Percentiles rank a stretch among this genome's conserved stretches.
phyloP scores from a whole-genome alignment of 306 rosid species.

The Quillaja saponaria region DNA sequence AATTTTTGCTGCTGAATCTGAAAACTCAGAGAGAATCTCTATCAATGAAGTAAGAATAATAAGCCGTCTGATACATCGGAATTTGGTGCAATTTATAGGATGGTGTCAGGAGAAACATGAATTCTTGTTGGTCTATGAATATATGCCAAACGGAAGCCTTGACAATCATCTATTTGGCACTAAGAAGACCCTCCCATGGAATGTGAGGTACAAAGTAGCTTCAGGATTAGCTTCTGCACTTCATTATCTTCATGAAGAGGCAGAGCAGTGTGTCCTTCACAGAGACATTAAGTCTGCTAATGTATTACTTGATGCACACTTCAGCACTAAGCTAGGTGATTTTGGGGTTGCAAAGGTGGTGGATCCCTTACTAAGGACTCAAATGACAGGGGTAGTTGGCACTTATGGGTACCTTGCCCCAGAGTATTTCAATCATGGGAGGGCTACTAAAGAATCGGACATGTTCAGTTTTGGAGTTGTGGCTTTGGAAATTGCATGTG shows the following conservation, averaged over 20 bases:
- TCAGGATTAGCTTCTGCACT: slow-evolving; percentile 48
- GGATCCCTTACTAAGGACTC: slow-evolving; percentile 44
- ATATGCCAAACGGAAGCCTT: slow-evolving; percentile 59
- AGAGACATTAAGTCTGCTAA: slow-evolving; percentile 63
- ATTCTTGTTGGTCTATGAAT: slow-evolving; percentile 45
- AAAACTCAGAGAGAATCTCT: slow-evolving; percentile 40
- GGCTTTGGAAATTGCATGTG: slow-evolving; percentile 65
- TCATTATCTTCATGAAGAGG: slow-evolving; percentile 62
- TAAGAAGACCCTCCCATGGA: slow-evolving; percentile 39
- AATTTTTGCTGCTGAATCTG: slow-evolving; percentile 41
- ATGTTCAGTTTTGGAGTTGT: slow-evolving; percentile 64
- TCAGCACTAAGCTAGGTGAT: slow-evolving; percentile 56
- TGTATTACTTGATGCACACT: slow-evolving; percentile 51
- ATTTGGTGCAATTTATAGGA: slow-evolving; percentile 58
- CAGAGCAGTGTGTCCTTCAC: slow-evolving; percentile 54
- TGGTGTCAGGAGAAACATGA: slow-evolving; percentile 58
- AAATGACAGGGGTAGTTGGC: slow-evolving; percentile 42
- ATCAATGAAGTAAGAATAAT: slow-evolving; percentile 54
- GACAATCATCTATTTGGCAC: slow-evolving; percentile 49
- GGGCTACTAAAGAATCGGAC: slow-evolving; percentile 54
- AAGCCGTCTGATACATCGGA: slow-evolving; percentile 54
- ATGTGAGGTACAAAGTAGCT: slow-evolving; percentile 41
- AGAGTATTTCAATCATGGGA: slow-evolving; percentile 41
- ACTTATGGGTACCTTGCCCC: slow-evolving; percentile 56
- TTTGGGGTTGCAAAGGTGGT: slow-evolving; percentile 60